Conservation (phyloP, 2,329 filamentous ascomycete genomes). For the Alternaria sp. region DNA sequence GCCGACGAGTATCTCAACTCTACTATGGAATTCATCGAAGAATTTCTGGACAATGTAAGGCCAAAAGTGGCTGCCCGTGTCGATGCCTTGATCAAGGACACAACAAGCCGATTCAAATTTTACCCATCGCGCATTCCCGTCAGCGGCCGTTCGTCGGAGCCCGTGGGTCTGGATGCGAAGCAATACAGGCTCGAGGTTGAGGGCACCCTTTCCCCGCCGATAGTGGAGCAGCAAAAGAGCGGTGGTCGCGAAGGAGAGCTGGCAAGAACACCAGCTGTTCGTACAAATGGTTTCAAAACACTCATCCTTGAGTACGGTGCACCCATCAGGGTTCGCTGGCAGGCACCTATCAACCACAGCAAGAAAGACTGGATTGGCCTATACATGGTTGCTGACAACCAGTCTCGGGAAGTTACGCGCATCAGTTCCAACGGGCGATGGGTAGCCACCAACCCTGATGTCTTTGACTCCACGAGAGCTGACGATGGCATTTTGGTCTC, state of each 20-base stretch:
- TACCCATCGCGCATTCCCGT: conserved; percentile 87
- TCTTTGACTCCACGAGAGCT: conserved; percentile 75
- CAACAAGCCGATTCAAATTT: conserved; percentile 84
- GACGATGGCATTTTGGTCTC: conserved; percentile 77
- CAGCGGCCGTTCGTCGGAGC: conserved; percentile 76
- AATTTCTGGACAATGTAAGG: conserved; percentile 82
- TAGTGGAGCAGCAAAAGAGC: conserved; percentile 63
- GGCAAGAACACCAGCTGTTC: conserved; percentile 69
- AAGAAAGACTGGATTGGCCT: conserved; percentile 95
- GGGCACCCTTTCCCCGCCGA: conserved; percentile 61
- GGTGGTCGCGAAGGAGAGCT: conserved; percentile 76
- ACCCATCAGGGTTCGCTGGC: conserved; percentile 89
- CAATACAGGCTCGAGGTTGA: conserved; percentile 80
- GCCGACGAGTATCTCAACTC: conserved; percentile 88
- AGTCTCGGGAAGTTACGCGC: conserved; percentile 81
- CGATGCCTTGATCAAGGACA: conserved; percentile 85
- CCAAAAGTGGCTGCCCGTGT: conserved; percentile 87
- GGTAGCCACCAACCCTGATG: conserved; percentile 78
- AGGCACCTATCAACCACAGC: conserved; percentile 83
- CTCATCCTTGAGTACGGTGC: conserved; percentile 86
- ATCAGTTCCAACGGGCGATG: conserved; percentile 88
- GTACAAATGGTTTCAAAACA: conserved; percentile 70
- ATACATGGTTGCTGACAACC: conserved; percentile 95
- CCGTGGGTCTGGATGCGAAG: conserved; percentile 79
- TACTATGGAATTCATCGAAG: conserved; percentile 86